Conservation (phyloP, 2,329 filamentous ascomycete genomes). For the Penicillium digitatum region DNA sequence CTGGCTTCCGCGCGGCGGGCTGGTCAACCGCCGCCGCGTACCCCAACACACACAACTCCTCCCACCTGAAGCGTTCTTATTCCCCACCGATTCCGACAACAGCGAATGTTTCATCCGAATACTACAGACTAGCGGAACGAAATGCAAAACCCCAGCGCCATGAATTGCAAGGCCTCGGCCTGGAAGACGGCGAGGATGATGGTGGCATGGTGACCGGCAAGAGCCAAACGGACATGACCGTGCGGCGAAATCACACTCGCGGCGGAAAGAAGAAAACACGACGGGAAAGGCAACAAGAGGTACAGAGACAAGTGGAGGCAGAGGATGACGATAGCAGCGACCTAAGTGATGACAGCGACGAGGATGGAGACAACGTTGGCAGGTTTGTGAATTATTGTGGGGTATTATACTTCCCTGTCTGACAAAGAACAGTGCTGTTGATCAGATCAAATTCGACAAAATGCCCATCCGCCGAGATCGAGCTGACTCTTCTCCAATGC, state of each 20-base stretch:
- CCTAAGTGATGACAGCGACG: conserved; percentile 63
- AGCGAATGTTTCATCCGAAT: conserved; percentile 56
- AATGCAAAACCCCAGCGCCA: conserved; percentile 30
- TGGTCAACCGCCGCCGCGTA: conserved; percentile 47
- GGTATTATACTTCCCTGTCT: conserved; percentile 12
- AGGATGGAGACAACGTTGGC: conserved; percentile 50
- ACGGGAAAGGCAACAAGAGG: conserved; percentile 44
- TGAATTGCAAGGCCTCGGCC: conserved; percentile 28
- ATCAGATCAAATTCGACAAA: conserved; percentile 93
- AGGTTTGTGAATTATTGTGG: conserved; percentile 26
- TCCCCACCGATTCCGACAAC: conserved; percentile 63
- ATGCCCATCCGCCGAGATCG: conserved; percentile 77
- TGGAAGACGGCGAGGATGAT: conserved; percentile 56
- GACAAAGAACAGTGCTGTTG: conserved; percentile 57
- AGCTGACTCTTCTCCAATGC: conserved; percentile 82
- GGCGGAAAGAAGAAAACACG: conserved; percentile 31
- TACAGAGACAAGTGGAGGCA: conserved; percentile 52
- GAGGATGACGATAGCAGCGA: conserved; percentile 66
- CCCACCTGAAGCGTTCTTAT: conserved; percentile 60
- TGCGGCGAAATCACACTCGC: conserved; percentile 39
- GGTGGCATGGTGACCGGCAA: conserved; percentile 61
- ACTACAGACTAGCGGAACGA: conserved; percentile 52
- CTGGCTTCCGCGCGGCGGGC: conserved; percentile 61
- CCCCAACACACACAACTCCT: conserved; percentile 40
- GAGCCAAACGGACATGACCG: conserved; percentile 55